A percentile compares a stretch with the other conserved stretches of the same genome.
Conservation (phyloP, 768 basidiomycete genomes). For the Russula vinacea region DNA sequence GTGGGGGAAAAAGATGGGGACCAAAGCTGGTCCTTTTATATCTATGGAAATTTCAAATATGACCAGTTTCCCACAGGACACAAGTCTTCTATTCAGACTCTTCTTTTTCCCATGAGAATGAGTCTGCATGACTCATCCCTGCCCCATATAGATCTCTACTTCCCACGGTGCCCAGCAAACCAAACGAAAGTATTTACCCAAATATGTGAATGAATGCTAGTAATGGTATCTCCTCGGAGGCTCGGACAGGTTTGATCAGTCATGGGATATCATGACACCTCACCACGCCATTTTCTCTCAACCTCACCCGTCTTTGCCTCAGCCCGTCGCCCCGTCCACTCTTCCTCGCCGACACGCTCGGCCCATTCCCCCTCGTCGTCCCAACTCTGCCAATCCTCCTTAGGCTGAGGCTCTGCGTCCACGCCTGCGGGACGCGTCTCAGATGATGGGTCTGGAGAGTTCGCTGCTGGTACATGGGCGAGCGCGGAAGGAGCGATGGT, state of each 20-base stretch:
- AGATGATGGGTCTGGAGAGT: constrained; percentile 22
- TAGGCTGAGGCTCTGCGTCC: constrained; percentile 24
- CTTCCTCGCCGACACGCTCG: constrained; percentile 46
- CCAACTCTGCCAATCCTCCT: constrained; percentile 48
- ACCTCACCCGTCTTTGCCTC: constrained; percentile 41
- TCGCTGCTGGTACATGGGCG: constrained; percentile 25
- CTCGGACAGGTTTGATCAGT: not conserved
- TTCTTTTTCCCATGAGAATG: not conserved
- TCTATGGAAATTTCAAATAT: constrained; percentile 9
- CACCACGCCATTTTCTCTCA: constrained; percentile 33
- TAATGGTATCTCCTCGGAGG: not conserved
- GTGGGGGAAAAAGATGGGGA: not conserved
- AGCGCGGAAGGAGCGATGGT: constrained; percentile 30
- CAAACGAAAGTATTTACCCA: not conserved
- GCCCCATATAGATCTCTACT: not conserved
- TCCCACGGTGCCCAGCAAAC: not conserved
- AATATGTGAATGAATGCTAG: not conserved
- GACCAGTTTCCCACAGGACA: not conserved
- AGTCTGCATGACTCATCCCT: too few relatives aligned
- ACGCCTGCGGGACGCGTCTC: constrained; percentile 15
- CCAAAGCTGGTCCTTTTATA: not conserved
- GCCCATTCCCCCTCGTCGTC: constrained; percentile 51
- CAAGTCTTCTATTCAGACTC: not conserved
- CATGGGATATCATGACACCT: constrained; percentile 3
- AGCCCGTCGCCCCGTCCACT: constrained; percentile 44